These are phyloP conservation scores for Schwanniomyces occidentalis DNA, from an alignment of 805 yeast species.

Conservation along the genomic window DNA sequence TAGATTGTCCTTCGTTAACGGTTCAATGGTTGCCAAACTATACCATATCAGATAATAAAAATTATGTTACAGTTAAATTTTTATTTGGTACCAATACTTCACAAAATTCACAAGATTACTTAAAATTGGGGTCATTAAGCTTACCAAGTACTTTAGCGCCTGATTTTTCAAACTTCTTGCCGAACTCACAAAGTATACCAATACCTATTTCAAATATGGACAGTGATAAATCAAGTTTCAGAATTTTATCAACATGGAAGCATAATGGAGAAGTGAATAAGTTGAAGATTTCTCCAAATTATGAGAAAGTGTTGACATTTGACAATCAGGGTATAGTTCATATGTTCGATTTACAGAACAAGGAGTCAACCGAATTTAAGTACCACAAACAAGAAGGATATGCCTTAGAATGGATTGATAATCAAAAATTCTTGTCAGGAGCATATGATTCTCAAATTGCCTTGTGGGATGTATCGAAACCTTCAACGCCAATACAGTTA, in stretches of 20 bases:
- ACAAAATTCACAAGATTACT: constrained; percentile 40
- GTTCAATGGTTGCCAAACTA: constrained; percentile 65
- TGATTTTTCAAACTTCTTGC: constrained; percentile 26
- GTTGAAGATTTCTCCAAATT: constrained; percentile 53
- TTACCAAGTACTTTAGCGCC: constrained; percentile 53
- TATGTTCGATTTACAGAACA: constrained; percentile 35
- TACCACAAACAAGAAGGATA: constrained; percentile 68
- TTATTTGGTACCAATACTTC: constrained; percentile 50
- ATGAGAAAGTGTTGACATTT: constrained; percentile 53
- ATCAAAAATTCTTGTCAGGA: constrained; percentile 54
- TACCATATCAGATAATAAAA: constrained; percentile 26
- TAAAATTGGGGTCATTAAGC: constrained; percentile 45
- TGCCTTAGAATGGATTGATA: constrained; percentile 67
- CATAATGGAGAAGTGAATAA: constrained; percentile 70
- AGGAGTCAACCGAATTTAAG: constrained; percentile 33
- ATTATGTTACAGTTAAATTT: constrained; percentile 37
- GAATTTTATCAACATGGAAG: constrained; percentile 49
- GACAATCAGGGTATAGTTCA: constrained; percentile 53
- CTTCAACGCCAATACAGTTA: constrained; percentile 46
- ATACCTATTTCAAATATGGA: constrained; percentile 21
- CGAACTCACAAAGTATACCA: constrained; percentile 21
- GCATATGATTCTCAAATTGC: constrained; percentile 69
- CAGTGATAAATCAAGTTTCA: constrained; percentile 40
- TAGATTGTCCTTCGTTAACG: constrained; percentile 70
- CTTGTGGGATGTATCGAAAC: constrained; percentile 60